A percentile compares a stretch with the other conserved stretches of the same genome.
phyloP scores from a whole-genome alignment of 2,329 filamentous ascomycete genomes.

The Scorias spongiosa region DNA sequence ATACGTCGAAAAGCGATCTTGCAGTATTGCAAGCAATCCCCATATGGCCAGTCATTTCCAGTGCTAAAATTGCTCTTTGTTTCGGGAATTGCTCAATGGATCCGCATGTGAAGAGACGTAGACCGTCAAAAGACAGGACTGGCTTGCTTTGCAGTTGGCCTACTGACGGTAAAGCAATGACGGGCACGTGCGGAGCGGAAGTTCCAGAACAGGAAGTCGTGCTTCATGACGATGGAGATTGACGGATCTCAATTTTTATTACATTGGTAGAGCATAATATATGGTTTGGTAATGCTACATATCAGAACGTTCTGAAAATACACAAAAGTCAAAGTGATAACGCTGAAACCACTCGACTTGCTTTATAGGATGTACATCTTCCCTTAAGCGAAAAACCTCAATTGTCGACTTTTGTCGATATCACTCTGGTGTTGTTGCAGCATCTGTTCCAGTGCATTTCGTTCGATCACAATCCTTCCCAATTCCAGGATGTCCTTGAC shows the following conservation, averaged over 20 bases:
- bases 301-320: no score
- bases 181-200: not conserved
- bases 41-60: not conserved
- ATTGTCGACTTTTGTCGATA: conserved; percentile 5
- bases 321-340: no score
- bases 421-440: conserved; percentile 59
- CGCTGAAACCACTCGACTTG: no score
- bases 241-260: no score
- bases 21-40: not conserved
- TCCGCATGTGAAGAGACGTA: no score
- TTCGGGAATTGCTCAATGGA: no score
- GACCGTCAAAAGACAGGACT: no score
- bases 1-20: not conserved
- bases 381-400: not conserved
- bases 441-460: conserved; percentile 59
- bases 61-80: not conserved
- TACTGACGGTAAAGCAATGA: no score
- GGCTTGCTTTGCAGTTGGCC: no score
- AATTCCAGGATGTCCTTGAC: conserved; percentile 87
- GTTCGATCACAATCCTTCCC: conserved; percentile 75
- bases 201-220: not conserved
- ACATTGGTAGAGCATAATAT: no score
- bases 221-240: not conserved
- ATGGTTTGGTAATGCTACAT: no score
- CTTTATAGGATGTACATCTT: no score